Conservation (phyloP, 2,329 filamentous ascomycete species). For the Sarocladium kiliense region DNA sequence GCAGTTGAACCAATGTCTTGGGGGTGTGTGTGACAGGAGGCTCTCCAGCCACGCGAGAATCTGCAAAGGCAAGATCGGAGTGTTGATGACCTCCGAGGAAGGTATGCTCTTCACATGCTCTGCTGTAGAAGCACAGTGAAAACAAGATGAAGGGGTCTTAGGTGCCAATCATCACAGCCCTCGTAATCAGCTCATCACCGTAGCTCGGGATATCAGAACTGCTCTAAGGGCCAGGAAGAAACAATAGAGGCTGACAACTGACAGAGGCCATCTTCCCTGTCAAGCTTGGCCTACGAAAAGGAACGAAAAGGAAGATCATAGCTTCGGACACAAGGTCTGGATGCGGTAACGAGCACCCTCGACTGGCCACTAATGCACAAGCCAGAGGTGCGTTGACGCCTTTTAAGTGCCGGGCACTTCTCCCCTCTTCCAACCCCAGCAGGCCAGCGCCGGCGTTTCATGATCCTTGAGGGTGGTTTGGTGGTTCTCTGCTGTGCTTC, state of each 20-base stretch:
- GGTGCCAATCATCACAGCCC: background rate
- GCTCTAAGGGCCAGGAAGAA: too few species aligned
- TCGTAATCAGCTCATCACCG: background rate
- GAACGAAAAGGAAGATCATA: background rate
- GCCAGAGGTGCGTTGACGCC: too few species aligned
- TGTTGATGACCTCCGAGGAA: background rate
- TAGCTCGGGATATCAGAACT: too few species aligned
- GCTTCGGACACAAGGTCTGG: background rate
- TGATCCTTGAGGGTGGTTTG: background rate
- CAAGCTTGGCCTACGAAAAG: too few species aligned
- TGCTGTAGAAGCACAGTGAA: background rate
- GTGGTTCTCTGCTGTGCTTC: too few species aligned
- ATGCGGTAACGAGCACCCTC: background rate
- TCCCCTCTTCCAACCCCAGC: background rate
- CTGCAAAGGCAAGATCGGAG: background rate
- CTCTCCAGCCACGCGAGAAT: background rate
- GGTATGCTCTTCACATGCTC: background rate
- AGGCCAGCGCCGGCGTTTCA: background rate
- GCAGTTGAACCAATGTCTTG: background rate
- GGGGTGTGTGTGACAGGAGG: background rate
- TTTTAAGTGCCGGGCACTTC: too few species aligned
- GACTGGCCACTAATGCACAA: background rate
- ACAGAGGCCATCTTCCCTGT: too few species aligned
- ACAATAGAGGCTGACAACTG: too few species aligned
- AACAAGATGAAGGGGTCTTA: background rate